These are phyloP conservation scores for Colletotrichum costaricense DNA, from an alignment of 2,329 filamentous ascomycete species.

Conservation along the genomic window DNA sequence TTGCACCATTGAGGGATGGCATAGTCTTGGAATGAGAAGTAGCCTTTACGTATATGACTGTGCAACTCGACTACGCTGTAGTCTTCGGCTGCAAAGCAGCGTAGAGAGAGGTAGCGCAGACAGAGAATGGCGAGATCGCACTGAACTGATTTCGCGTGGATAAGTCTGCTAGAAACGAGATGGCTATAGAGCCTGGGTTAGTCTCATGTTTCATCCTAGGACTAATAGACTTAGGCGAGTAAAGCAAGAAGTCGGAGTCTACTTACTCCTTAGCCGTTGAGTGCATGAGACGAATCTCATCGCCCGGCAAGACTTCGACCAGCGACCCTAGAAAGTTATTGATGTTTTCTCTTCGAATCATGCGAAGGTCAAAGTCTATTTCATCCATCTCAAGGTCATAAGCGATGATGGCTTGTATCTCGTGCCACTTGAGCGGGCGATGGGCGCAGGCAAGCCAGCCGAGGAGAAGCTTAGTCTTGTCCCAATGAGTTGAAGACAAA, in stretches of 20 bases:
- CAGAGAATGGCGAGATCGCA: constrained; percentile 46
- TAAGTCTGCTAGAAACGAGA: constrained; percentile 39
- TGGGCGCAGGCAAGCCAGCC: constrained; percentile 53
- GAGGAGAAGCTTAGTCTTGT: constrained; percentile 45
- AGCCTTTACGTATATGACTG: constrained; percentile 39
- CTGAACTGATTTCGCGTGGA: constrained; percentile 41
- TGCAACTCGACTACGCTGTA: constrained; percentile 13
- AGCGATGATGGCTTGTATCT: constrained; percentile 51
- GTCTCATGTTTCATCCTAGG: not conserved
- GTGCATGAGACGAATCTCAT: constrained; percentile 51
- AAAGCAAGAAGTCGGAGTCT: not conserved
- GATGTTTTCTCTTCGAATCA: constrained; percentile 40
- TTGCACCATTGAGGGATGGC: constrained; percentile 47
- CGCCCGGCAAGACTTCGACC: constrained; percentile 45
- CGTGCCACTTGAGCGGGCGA: constrained; percentile 52
- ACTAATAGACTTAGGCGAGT: too few relatives aligned
- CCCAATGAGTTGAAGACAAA: constrained; percentile 36
- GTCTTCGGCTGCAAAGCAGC: constrained; percentile 42
- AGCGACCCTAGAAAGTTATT: constrained; percentile 50
- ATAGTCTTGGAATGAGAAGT: constrained; percentile 53
- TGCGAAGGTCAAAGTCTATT: constrained; percentile 38
- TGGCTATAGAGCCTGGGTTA: constrained; percentile 31
- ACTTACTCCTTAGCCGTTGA: constrained; percentile 48
- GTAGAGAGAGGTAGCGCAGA: constrained; percentile 47
- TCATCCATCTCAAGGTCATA: constrained; percentile 34